A percentile compares a stretch with the other conserved stretches of the same genome.
Conservation (phyloP, 116 monocot species). For the Zostera marina region DNA sequence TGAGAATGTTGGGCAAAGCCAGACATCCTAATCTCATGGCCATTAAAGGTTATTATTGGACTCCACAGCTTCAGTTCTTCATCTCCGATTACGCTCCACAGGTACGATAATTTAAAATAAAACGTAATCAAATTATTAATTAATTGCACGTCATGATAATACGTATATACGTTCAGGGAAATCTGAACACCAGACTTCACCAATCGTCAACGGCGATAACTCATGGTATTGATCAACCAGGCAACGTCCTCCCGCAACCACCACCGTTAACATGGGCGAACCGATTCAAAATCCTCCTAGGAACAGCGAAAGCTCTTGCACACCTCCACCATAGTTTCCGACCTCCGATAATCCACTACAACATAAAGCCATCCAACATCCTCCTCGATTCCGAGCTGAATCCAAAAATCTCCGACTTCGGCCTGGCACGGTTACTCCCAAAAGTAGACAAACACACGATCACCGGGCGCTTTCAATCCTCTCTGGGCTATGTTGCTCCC, state of each 20-base stretch:
- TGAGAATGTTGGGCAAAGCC: slow-evolving; percentile 47
- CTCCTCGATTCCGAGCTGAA: slow-evolving; percentile 28
- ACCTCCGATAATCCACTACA: slow-evolving; percentile 63
- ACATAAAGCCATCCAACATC: slow-evolving; percentile 59
- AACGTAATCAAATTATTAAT: too few relatives aligned
- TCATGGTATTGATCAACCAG: too few relatives aligned
- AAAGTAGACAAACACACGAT: slow-evolving; percentile 24
- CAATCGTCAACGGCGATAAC: slow-evolving; percentile 1
- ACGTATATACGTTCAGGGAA: slow-evolving; percentile 13
- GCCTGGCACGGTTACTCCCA: slow-evolving; percentile 42
- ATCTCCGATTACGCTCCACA: slow-evolving; percentile 36
- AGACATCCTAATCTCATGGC: slow-evolving; percentile 62
- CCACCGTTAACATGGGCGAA: slow-evolving; percentile 33
- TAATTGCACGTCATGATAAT: too few relatives aligned
- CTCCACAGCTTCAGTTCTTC: slow-evolving; percentile 59
- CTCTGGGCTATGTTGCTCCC: slow-evolving; percentile 53
- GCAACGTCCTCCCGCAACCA: neutral
- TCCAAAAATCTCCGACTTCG: slow-evolving; percentile 55
- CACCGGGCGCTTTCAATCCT: slow-evolving; percentile 18
- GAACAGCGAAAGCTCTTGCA: slow-evolving; percentile 43
- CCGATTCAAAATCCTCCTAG: slow-evolving; percentile 57
- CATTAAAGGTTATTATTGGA: slow-evolving; percentile 75
- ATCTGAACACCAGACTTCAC: slow-evolving; percentile 33
- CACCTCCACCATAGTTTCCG: slow-evolving; percentile 60
- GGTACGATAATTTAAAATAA: too few relatives aligned